These are phyloP conservation scores for Leucaena leucocephala DNA, from an alignment of 306 rosid genomes.

Conservation along the genomic window DNA sequence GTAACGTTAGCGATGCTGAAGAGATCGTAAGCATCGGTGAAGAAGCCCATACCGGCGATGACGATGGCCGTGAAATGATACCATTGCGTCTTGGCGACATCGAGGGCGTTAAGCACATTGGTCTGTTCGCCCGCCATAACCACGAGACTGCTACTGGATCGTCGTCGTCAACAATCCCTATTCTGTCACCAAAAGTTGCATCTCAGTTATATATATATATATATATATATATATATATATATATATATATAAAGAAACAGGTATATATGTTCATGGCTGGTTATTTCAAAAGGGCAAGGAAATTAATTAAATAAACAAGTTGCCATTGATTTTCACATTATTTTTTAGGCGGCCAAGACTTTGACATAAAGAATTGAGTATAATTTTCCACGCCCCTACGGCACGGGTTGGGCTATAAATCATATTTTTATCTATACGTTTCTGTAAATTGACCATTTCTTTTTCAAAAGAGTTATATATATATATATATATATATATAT, in stretches of 20 bases:
- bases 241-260: no score
- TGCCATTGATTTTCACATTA: not conserved
- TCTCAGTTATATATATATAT: not conserved
- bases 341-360: not conserved
- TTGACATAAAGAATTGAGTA: not conserved
- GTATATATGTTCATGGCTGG: not conserved
- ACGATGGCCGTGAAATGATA: constrained; percentile 49
- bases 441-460: no score
- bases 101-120: constrained; percentile 33
- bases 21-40: constrained; percentile 55
- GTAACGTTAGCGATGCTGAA: constrained; percentile 57
- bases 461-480: no score
- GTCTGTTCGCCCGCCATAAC: not conserved
- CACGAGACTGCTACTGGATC: no score
- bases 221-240: no score
- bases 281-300: not conserved
- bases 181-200: not conserved
- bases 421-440: no score
- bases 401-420: no score
- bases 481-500: no score
- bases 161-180: not conserved
- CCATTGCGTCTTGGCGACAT: constrained; percentile 44
- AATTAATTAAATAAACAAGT: not conserved
- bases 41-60: constrained; percentile 54
- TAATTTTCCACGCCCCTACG: no score